Base-by-base conservation (phyloP, 2,329 filamentous ascomycete genomes). In the Aspergillus sp. region DNA sequence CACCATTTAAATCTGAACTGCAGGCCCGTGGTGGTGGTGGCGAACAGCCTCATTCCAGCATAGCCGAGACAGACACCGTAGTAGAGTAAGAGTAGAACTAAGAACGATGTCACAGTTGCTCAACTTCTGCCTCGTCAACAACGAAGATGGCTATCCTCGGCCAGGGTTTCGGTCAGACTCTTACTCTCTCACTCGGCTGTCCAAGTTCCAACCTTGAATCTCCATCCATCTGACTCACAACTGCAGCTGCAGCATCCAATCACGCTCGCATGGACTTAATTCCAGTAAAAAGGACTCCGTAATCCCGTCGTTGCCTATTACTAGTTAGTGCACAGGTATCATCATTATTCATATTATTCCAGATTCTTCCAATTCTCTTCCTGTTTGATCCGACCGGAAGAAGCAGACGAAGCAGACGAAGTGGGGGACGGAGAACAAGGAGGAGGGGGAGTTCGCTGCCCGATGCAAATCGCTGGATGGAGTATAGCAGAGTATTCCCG, bases 201-300 rank as follows among this genome's bases (percentile, higher is more conserved):
- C 27, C 27, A 37, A 15, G 35, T 37, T 37, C 35, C 35, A 15
- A 14, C 35, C 5, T 23, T 9, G 9, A 27, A 9, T 17, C 12
- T 27, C 27, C 27, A 37, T 41, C 31, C 51, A 37, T 60, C 55
- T 62, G 60, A 60, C 57, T 62, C 60, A 57, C 47, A 50, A 55
- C 27, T 56, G 60, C 51, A 50, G 58, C 47, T 6, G 5, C 41
- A 43, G 54, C 59, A 52, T 47, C 60, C 60, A 62, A 62, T 62
- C 59, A 59, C 27, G 23, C 23, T 35, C 8, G 3, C 15, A 19
- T 51, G 11, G 19, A 41, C 19, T 44, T 21, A 6, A 33, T 24
- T 19, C 55, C 37, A 27, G 39, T 33, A 7, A 23, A 9, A 21
- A 21, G 21, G 3, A 3, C 21, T 31, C 27, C 40, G 33, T 35